Percentiles rank a stretch among this genome's conserved stretches.
Conservation (phyloP, 176 grass and related monocot genomes). For the Themeda triandra region DNA sequence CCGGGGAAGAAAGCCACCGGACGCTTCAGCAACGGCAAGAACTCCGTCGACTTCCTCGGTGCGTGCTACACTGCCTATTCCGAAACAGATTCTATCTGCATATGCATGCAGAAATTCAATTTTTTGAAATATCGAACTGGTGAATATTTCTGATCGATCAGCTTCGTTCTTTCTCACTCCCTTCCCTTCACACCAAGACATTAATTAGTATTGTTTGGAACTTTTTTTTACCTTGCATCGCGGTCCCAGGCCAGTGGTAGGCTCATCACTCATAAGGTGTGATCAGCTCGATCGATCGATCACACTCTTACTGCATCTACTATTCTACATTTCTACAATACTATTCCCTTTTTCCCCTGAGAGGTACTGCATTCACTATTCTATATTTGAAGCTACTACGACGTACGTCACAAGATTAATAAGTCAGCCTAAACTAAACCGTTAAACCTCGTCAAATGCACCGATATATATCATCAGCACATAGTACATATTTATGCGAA, state of each 20-base stretch:
- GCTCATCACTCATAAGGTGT: background rate
- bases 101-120: background rate
- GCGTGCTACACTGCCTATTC: background rate
- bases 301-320: background rate
- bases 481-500: background rate
- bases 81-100: background rate
- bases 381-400: background rate
- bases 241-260: background rate
- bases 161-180: background rate
- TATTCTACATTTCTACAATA: background rate
- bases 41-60: conserved; percentile 80
- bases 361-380: background rate
- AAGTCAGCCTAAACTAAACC: background rate
- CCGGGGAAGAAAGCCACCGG: conserved; percentile 66
- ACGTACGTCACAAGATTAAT: background rate
- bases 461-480: background rate
- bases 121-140: too few relatives aligned
- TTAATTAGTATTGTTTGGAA: background rate
- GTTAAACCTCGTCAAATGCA: background rate
- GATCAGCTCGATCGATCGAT: background rate
- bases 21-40: conserved; percentile 88
- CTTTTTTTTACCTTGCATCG: background rate
- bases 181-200: background rate
- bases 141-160: background rate
- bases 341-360: background rate